These are phyloP conservation scores for Elsinoe perseae DNA, from an alignment of 2,329 filamentous ascomycete species.

Conservation along the genomic window DNA sequence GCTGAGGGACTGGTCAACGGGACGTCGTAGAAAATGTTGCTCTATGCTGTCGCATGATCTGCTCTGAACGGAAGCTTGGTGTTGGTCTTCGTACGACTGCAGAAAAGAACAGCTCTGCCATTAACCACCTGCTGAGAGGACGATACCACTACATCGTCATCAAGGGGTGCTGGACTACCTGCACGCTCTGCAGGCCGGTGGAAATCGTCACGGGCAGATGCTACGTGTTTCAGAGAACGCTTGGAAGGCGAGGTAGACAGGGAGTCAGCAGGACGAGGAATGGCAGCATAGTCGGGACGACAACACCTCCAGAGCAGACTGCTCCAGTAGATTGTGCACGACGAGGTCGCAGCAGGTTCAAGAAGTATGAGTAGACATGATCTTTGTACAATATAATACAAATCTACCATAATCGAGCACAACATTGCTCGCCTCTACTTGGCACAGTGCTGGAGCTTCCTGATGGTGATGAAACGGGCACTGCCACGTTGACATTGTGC, in stretches of 20 bases:
- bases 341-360: neutral
- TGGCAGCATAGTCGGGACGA: neutral
- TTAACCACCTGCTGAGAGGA: no score
- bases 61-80: neutral
- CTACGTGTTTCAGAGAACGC: no score
- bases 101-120: neutral
- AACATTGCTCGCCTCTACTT: no score
- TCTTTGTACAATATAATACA: conserved; percentile 3
- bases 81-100: neutral
- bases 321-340: neutral
- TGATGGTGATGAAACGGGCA: no score
- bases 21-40: neutral
- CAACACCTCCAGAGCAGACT: neutral
- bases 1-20: conserved; percentile 17
- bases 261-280: neutral
- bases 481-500: no score
- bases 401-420: no score
- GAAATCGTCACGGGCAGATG: no score
- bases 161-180: no score
- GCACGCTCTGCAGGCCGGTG: no score
- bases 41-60: neutral
- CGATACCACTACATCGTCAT: no score
- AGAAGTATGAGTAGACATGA: neutral
- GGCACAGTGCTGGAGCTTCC: no score
- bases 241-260: no score